Conservation (phyloP, 345 rosid species). For the Hibiscus trionum region DNA sequence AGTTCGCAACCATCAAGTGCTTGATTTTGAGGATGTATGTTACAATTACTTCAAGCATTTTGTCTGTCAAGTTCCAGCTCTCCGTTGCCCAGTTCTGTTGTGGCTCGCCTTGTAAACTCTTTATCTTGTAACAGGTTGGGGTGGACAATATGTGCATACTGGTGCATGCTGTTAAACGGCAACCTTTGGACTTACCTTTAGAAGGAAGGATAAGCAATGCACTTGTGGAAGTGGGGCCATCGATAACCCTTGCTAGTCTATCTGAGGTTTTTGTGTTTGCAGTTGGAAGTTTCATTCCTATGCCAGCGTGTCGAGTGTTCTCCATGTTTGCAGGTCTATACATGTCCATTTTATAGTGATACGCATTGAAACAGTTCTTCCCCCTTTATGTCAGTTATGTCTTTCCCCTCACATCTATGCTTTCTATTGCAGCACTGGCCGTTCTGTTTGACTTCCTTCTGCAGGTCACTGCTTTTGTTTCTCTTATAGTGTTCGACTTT, state of each 20-base stretch:
- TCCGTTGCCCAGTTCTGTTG: background rate
- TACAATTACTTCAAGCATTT: background rate
- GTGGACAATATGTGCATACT: slow-evolving; percentile 97
- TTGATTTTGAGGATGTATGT: background rate
- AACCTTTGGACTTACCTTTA: slow-evolving; percentile 65
- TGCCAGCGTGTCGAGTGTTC: slow-evolving; percentile 98
- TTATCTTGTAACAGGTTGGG: slow-evolving; percentile 56
- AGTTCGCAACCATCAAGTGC: background rate
- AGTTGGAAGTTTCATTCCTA: slow-evolving; percentile 86
- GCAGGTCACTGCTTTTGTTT: slow-evolving; percentile 96
- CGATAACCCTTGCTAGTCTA: slow-evolving; percentile 94
- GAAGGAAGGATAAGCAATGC: slow-evolving; percentile 86
- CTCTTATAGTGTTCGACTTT: slow-evolving; percentile 85
- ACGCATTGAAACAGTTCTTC: background rate
- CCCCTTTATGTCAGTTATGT: background rate
- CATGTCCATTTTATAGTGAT: background rate
- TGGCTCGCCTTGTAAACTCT: slow-evolving; percentile 15
- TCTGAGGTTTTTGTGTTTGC: slow-evolving; percentile 94
- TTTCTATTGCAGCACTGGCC: slow-evolving; percentile 72
- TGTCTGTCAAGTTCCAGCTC: background rate
- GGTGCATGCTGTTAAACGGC: slow-evolving; percentile 94
- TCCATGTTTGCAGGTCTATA: slow-evolving; percentile 92
- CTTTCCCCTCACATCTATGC: slow-evolving; percentile 11
- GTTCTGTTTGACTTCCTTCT: slow-evolving; percentile 92
- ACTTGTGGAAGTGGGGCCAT: slow-evolving; percentile 97